A percentile compares a stretch with the other conserved stretches of the same genome.
Conservation (phyloP, 2,329 filamentous ascomycete genomes). For the Polychaeton citri region DNA sequence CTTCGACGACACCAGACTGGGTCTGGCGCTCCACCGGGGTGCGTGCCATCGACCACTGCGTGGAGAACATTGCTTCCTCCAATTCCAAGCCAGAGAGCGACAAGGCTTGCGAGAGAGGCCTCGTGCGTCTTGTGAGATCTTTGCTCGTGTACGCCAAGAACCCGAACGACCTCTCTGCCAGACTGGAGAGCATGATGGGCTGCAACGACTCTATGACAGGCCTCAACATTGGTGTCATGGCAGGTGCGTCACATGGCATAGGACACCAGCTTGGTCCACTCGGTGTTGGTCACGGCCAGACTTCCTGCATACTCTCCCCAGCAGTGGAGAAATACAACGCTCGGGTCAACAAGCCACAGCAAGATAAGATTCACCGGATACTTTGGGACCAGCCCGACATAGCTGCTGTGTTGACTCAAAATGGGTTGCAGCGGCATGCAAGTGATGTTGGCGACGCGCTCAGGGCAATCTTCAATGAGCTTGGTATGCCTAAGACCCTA, state of each 20-base stretch:
- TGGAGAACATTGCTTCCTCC: constrained; percentile 40
- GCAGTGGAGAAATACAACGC: constrained; percentile 45
- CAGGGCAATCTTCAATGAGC: constrained; percentile 35
- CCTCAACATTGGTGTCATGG: constrained; percentile 25
- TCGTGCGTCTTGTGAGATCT: constrained; percentile 29
- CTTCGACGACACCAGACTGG: constrained; percentile 35
- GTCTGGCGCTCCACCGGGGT: constrained; percentile 48
- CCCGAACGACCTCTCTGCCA: constrained; percentile 21
- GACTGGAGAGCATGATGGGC: constrained; percentile 37
- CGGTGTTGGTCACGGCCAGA: constrained; percentile 48
- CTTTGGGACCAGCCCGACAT: constrained; percentile 28
- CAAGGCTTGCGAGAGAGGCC: constrained; percentile 24
- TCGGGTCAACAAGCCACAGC: constrained; percentile 25
- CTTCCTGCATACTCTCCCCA: constrained; percentile 42
- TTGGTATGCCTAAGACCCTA: constrained; percentile 42
- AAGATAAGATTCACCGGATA: constrained; percentile 26
- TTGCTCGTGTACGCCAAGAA: constrained; percentile 26
- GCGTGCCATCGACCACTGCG: constrained; percentile 44
- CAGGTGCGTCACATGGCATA: constrained; percentile 28
- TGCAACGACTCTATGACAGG: constrained; percentile 41
- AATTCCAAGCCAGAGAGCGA: constrained; percentile 23
- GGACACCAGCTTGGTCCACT: constrained; percentile 35
- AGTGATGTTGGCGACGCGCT: constrained; percentile 39
- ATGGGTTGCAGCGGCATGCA: constrained; percentile 12
- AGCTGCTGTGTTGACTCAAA: constrained; percentile 21